Percentiles rank a stretch among this genome's conserved stretches.
phyloP scores from a whole-genome alignment of 2,329 filamentous ascomycete genomes.

The Aspergillus sp. region DNA sequence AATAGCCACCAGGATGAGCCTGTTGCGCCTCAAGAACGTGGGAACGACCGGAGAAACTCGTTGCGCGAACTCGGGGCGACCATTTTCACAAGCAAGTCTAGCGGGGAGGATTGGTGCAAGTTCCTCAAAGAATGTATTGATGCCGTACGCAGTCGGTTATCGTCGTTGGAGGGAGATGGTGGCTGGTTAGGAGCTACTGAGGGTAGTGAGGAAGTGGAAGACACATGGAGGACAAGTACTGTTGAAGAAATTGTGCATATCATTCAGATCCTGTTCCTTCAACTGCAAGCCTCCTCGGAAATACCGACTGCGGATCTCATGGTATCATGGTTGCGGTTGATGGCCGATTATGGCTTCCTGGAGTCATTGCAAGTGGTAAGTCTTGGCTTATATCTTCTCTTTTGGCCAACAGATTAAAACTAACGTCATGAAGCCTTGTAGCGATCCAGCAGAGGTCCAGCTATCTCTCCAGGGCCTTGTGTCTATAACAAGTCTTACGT shows the following conservation, averaged over 20 bases:
- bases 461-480: slow-evolving; percentile 62
- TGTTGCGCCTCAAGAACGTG: slow-evolving; percentile 1
- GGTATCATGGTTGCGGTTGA: slow-evolving; percentile 67
- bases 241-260: slow-evolving; percentile 67
- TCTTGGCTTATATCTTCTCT: slow-evolving; percentile 12
- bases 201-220: slow-evolving; percentile 51
- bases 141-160: slow-evolving; percentile 28
- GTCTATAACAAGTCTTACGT: slow-evolving; percentile 61
- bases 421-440: slow-evolving; percentile 27
- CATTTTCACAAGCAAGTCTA: slow-evolving; percentile 25
- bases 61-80: slow-evolving; percentile 22
- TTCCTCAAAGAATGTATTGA: slow-evolving; percentile 30
- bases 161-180: slow-evolving; percentile 25
- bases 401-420: slow-evolving; percentile 7
- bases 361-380: slow-evolving; percentile 54
- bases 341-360: slow-evolving; percentile 64
- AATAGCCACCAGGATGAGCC: slow-evolving; percentile 13
- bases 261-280: slow-evolving; percentile 65
- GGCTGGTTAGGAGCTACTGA: slow-evolving; percentile 44
- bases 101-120: slow-evolving; percentile 16
- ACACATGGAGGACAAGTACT: slow-evolving; percentile 56
- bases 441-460: slow-evolving; percentile 32
- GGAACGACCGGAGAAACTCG: slow-evolving; percentile 11
- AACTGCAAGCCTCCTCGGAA: slow-evolving; percentile 54
- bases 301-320: slow-evolving; percentile 56